phyloP scores from a whole-genome alignment of 306 rosid genomes.

The Prunus mume region DNA sequence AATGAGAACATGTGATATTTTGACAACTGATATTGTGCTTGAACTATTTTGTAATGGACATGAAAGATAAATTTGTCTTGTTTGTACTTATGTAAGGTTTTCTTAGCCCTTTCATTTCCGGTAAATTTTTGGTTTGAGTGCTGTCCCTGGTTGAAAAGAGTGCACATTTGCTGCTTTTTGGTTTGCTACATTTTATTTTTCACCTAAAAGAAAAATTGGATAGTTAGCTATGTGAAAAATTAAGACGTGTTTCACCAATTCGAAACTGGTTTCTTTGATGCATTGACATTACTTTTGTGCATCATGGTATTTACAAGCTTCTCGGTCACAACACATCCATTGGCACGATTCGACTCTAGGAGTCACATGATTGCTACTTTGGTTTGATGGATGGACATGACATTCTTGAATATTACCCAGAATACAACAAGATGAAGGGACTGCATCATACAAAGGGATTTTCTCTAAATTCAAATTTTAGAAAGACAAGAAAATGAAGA shows the following conservation, averaged over 20 bases:
- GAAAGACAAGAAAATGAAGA: constrained; percentile 10
- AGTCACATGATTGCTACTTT: constrained; percentile 53
- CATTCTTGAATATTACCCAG: constrained; percentile 66
- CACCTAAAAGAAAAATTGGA: background rate
- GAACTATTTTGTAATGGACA: background rate
- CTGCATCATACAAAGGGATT: constrained; percentile 20
- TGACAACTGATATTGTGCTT: background rate
- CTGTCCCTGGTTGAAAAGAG: background rate
- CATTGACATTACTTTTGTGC: constrained; percentile 36
- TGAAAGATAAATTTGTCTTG: background rate
- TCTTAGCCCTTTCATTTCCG: background rate
- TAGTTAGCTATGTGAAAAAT: background rate
- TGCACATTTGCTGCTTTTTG: background rate
- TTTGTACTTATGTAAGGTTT: background rate
- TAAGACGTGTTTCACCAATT: constrained; percentile 34
- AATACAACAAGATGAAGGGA: constrained; percentile 46
- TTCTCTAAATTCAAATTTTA: background rate
- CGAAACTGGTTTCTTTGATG: constrained; percentile 28
- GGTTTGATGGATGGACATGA: constrained; percentile 59
- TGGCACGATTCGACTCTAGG: constrained; percentile 51
- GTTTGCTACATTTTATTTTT: background rate
- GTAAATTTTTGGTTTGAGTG: background rate
- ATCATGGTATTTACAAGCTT: constrained; percentile 46
- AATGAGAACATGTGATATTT: background rate
- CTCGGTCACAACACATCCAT: constrained; percentile 63